Evolutionary conservation across 2,329 filamentous ascomycete genomes (phyloP).

Genomic region (Colletotrichum endophyticum): DNA sequence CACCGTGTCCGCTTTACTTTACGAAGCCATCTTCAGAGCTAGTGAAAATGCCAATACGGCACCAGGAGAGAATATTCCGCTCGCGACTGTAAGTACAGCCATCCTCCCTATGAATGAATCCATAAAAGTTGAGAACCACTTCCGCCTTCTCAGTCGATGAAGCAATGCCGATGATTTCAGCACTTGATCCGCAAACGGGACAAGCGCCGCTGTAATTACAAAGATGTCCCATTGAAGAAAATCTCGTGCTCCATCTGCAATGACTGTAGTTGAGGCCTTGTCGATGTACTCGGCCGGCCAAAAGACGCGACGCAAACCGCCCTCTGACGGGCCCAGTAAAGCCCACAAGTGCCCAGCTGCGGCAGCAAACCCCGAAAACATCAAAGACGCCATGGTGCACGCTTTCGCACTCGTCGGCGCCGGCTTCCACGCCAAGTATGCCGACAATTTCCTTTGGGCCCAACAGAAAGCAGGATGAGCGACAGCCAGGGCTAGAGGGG

Average conservation of each 20-base stretch:
- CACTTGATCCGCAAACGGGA: neutral
- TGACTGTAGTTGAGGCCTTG: neutral
- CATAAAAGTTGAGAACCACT: neutral
- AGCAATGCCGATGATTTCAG: neutral
- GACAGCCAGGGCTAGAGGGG: neutral
- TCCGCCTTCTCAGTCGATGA: neutral
- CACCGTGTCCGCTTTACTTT: accelerated
- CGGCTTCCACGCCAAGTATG: neutral
- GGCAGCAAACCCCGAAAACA: neutral
- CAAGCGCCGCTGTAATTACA: neutral
- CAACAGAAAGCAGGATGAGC: neutral
- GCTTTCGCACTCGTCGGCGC: neutral
- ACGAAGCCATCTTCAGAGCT: neutral
- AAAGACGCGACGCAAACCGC: neutral
- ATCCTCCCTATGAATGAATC: neutral
- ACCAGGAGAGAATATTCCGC: neutral
- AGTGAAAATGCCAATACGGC: neutral
- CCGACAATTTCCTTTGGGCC: neutral
- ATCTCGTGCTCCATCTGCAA: neutral
- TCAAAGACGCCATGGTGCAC: neutral
- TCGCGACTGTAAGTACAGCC: neutral
- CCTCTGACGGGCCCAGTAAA: neutral
- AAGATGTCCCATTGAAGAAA: neutral
- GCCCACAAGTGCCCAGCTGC: neutral
- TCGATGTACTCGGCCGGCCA: neutral